A percentile compares a stretch with the other conserved stretches of the same genome.
Conservation (phyloP, 2,329 filamentous ascomycete species). For the Fusarium metavorans region DNA sequence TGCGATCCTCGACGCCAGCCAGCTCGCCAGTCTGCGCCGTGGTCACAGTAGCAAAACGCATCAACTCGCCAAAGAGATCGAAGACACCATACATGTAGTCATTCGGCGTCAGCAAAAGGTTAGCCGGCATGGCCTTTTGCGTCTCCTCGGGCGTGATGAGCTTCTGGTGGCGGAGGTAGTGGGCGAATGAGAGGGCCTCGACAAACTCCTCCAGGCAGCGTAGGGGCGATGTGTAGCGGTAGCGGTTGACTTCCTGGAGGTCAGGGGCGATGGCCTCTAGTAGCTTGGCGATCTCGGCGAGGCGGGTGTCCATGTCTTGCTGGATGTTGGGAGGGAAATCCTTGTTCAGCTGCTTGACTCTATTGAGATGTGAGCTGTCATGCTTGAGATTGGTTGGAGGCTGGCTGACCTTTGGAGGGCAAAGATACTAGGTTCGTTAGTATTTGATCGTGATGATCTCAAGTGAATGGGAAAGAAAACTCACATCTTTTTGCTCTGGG, state of each 20-base stretch:
- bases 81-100: conserved; percentile 94
- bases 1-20: conserved; percentile 57
- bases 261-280: conserved; percentile 78
- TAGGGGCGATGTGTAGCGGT: conserved; percentile 84
- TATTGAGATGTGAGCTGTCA: conserved; percentile 50
- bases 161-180: conserved; percentile 84
- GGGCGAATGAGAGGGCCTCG: conserved; percentile 88
- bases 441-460: background rate
- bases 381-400: background rate
- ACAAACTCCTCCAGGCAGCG: conserved; percentile 94
- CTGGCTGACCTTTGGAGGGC: conserved; percentile 53
- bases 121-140: conserved; percentile 58
- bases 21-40: conserved; percentile 79
- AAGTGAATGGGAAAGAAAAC: conserved; percentile 26
- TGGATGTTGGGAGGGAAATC: conserved; percentile 76
- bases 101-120: conserved; percentile 77
- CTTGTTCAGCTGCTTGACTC: conserved; percentile 72
- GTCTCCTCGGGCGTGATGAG: conserved; percentile 78
- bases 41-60: conserved; percentile 93
- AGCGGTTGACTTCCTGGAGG: conserved; percentile 80
- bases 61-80: conserved; percentile 94
- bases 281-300: conserved; percentile 76
- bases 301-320: conserved; percentile 76
- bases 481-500: conserved; percentile 96
- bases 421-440: conserved; percentile 50